Evolutionary conservation across 495 filamentous ascomycete genomes (phyloP), one percentile per base, ranked within the genome.

Genomic region (Paragyromitra xinjiangensis): DNA sequence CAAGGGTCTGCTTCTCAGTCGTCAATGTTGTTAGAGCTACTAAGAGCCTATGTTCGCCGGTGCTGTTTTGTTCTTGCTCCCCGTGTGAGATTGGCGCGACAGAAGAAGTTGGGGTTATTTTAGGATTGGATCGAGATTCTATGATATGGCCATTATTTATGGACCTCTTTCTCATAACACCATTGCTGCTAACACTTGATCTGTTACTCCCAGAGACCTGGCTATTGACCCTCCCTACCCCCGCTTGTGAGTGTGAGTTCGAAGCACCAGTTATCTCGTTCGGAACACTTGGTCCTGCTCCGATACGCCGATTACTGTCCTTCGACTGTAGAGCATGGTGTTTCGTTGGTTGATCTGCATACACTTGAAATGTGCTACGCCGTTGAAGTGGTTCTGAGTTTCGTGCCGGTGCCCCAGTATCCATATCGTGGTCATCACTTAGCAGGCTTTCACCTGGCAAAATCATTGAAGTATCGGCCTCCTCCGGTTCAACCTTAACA

Each of bases 1-100:
- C 79, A n/a, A 81, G 64, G n/a, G 45, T 29, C 24, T 77, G 69
- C 16, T 81, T 81, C 50, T 80, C 78, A 2, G 78, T 69, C 0
- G 77, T 81, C n/a, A 81, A 63, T 29, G 70, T 71, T 14, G 53
- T 78, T 9, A 81, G 42, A 22, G 79, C 78, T n/a, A 80, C 64
- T 24, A 80, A 75, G 24, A 80, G 69, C 26, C 61, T 63, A 63
- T 79, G 68, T 56, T 80, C 74, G 1, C 74, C 51, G 1, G 48
- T 77, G 11, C 19, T 65, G 0, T 39, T 59, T 50, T 73, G 69
- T 1, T 59, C 61, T 6, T 56, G 61, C 19, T 66, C 63, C 40
- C n/a, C 74, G 34, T 65, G 16, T 11, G 24, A 24, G 3, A 29
- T 48, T 16, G 51, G 8, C 5, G 14, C 29, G 40, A 48, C 42